These are phyloP conservation scores for Globisporangium uncinulatum DNA, from an alignment of 352 stramenopile genomes.

Conservation along the genomic window DNA sequence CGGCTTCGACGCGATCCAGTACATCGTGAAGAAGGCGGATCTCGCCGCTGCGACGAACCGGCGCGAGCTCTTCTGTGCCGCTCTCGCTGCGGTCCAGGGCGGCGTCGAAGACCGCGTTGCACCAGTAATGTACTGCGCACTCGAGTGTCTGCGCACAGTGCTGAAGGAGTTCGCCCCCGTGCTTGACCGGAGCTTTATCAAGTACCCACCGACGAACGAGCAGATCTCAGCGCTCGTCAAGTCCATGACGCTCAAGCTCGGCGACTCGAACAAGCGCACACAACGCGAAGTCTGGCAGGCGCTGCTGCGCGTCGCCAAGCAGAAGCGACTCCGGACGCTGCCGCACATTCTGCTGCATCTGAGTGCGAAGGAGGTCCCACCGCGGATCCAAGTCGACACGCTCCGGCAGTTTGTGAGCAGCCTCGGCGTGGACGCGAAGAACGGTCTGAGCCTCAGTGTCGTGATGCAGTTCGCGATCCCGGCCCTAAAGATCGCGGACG, in stretches of 20 bases:
- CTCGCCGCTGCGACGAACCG: slow-evolving; percentile 27
- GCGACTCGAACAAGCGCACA: slow-evolving; percentile 80
- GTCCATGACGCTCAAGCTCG: slow-evolving; percentile 52
- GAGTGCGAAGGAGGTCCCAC: slow-evolving; percentile 48
- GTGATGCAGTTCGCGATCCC: slow-evolving; percentile 67
- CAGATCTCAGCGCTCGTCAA: slow-evolving; percentile 49
- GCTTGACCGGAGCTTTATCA: slow-evolving; percentile 34
- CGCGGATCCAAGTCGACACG: slow-evolving; percentile 50
- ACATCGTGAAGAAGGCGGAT: slow-evolving; percentile 61
- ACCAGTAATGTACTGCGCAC: slow-evolving; percentile 77
- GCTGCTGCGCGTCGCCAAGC: slow-evolving; percentile 50
- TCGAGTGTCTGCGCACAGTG: slow-evolving; percentile 65
- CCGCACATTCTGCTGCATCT: slow-evolving; percentile 58
- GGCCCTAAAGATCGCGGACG: slow-evolving; percentile 67
- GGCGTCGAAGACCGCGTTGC: slow-evolving; percentile 72
- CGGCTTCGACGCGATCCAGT: slow-evolving; percentile 67
- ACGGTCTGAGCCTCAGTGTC: slow-evolving; percentile 42
- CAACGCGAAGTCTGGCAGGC: slow-evolving; percentile 61
- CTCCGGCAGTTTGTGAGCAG: slow-evolving; percentile 50
- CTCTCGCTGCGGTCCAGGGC: slow-evolving; percentile 57
- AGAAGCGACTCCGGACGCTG: slow-evolving; percentile 53
- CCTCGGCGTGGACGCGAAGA: slow-evolving; percentile 30
- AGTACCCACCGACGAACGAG: slow-evolving; percentile 41
- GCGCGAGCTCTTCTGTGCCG: slow-evolving; percentile 59
- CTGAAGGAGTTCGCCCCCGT: slow-evolving; percentile 58